These are phyloP conservation scores for Neurospora africana DNA, from an alignment of 495 filamentous ascomycete genomes.

Conservation along the genomic window DNA sequence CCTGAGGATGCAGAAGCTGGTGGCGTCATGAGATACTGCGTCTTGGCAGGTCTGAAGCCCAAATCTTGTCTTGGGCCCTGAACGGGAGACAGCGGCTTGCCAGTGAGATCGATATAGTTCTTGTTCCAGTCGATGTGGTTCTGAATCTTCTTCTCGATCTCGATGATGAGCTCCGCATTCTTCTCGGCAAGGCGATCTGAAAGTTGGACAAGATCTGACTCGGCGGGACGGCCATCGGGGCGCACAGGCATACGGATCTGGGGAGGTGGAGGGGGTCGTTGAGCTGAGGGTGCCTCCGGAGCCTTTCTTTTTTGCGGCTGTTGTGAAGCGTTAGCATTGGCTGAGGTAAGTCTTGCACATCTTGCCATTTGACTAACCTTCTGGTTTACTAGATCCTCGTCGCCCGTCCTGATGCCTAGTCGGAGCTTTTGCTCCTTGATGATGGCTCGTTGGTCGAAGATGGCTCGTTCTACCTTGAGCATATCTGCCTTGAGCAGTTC, in stretches of 20 bases:
- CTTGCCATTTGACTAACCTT: slow-evolving; percentile 50
- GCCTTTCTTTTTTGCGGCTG: slow-evolving; percentile 62
- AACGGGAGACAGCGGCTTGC: slow-evolving; percentile 66
- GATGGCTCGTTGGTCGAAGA: slow-evolving; percentile 71
- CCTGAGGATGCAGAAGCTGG: slow-evolving; percentile 68
- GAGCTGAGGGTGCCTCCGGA: slow-evolving; percentile 42
- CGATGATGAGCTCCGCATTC: slow-evolving; percentile 63
- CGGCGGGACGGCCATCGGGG: slow-evolving; percentile 55
- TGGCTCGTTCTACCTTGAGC: slow-evolving; percentile 55
- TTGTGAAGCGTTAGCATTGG: slow-evolving; percentile 27
- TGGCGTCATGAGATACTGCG: slow-evolving; percentile 75
- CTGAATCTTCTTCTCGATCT: slow-evolving; percentile 68
- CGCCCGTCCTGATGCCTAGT: slow-evolving; percentile 79
- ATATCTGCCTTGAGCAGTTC: slow-evolving; percentile 70
- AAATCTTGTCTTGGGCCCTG: slow-evolving; percentile 50
- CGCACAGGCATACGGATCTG: slow-evolving; percentile 57
- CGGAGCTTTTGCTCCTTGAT: slow-evolving; percentile 82
- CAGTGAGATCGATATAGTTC: slow-evolving; percentile 73
- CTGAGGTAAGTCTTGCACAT: slow-evolving; percentile 1
- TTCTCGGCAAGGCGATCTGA: slow-evolving; percentile 70
- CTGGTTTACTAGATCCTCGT: slow-evolving; percentile 90
- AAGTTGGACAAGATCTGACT: slow-evolving; percentile 67
- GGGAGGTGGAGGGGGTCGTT: slow-evolving; percentile 42
- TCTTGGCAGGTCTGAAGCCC: slow-evolving; percentile 61
- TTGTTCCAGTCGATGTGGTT: slow-evolving; percentile 83